Conservation (phyloP, 192 early-diverging fungal genomes). For the Linnemannia schmuckeri region DNA sequence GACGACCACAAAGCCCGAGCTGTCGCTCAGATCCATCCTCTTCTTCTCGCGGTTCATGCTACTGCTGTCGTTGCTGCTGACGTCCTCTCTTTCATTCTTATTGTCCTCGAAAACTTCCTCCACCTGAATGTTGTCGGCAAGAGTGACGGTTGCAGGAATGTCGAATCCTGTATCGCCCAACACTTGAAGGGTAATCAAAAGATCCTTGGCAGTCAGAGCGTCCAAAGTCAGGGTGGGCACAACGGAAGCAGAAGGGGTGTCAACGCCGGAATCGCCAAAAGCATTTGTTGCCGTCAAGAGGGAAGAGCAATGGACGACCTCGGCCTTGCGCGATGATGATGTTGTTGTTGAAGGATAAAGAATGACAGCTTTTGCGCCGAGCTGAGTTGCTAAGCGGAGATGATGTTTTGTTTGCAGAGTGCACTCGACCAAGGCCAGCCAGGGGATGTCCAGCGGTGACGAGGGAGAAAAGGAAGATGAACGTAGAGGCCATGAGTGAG, state of each 20-base stretch:
- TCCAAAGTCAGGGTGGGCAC: neutral
- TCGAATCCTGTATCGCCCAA: neutral
- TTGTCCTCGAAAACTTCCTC: neutral
- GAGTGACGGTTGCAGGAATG: neutral
- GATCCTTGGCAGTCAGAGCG: neutral
- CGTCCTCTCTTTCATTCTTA: neutral
- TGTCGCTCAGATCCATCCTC: neutral
- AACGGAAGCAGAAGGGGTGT: neutral
- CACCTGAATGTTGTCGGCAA: neutral
- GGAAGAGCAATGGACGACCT: neutral
- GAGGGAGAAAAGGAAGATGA: neutral
- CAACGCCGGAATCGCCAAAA: neutral
- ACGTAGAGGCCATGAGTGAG: neutral
- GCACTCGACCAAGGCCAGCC: slow-evolving; percentile 22
- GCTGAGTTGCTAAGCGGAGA: slow-evolving; percentile 4
- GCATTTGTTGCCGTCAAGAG: neutral
- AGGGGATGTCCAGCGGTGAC: neutral
- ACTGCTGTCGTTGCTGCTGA: neutral
- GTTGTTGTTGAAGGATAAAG: slow-evolving; percentile 7
- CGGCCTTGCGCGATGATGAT: neutral
- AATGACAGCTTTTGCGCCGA: slow-evolving; percentile 20
- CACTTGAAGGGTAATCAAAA: neutral
- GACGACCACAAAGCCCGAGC: neutral
- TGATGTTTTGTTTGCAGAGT: slow-evolving; percentile 3
- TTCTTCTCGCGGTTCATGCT: neutral